Evolutionary conservation across 2,329 filamentous ascomycete genomes (phyloP), one percentile per base, ranked within the genome.

Genomic region (Mycocentrospora acerina): DNA sequence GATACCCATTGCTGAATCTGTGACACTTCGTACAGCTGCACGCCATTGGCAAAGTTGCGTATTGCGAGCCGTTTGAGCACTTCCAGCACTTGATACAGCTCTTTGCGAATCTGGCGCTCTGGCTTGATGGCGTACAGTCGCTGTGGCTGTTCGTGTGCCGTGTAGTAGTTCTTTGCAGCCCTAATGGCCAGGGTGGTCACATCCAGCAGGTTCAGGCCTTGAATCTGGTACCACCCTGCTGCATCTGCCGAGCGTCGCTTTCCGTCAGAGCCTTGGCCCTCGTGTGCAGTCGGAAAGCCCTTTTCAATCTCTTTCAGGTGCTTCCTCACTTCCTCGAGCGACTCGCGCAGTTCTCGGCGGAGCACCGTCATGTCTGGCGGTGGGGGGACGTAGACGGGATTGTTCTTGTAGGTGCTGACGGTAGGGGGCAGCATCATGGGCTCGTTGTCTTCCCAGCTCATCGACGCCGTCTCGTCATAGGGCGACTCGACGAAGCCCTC

Each of bases 121-220:
- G 88, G 83, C 67, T 88, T 90, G 69, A 97, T 94, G 18, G 85
- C 74, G 59, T 93, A 88, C 13, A 97, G 75, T 25, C 88, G 83
- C 53, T 93, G 85, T 1, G 90, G 89, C 36, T 90, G 79, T 59
- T 94, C 87, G 63, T 97, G 93, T 4, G 89, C 81, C 0, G 90
- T 96, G 69, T 98, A 97, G 71, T 97, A 98, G 57, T 94, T 85
- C 70, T 94, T 95, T 35, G 93, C 93, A 1, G 91, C 90, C 35
- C 90, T 82, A 53, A 98, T 97, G n/a, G 91, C 91, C 36, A 97
- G 76, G 1, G 93, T 98, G 62, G 93, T 86, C 36, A 95, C 83
- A 64, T 97, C 91, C 39, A 97, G 79, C 25, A 98, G 82, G 59
- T 94, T 88, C 74, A 97, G 82, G 13, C 91, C 93, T 65, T 95